Conservation (phyloP, 345 rosid species). For the Eucalyptus paniculata region DNA sequence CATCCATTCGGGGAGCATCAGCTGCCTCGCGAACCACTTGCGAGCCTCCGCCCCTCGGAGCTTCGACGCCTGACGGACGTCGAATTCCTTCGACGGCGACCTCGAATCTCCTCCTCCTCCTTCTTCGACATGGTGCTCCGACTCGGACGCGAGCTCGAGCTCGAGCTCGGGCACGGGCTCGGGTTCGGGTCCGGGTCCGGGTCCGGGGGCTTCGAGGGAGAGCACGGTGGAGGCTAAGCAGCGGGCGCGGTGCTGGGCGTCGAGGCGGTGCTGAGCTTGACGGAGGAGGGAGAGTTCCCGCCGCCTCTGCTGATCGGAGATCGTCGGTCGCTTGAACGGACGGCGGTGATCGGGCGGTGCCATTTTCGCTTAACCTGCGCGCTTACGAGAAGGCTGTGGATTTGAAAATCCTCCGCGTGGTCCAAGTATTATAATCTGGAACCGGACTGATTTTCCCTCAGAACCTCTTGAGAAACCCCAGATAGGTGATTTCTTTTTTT, state of each 20-base stretch:
- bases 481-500: no score
- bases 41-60: slow-evolving; percentile 71
- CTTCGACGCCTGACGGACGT: slow-evolving; percentile 54
- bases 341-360: slow-evolving; percentile 78
- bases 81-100: slow-evolving; percentile 24
- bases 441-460: neutral
- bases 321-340: slow-evolving; percentile 67
- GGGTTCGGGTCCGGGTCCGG: slow-evolving; percentile 10
- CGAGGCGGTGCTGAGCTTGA: slow-evolving; percentile 64
- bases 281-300: slow-evolving; percentile 72
- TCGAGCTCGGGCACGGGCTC: slow-evolving; percentile 4
- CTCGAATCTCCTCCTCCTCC: neutral
- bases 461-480: no score
- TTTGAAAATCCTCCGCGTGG: neutral
- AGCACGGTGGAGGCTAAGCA: slow-evolving; percentile 67
- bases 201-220: slow-evolving; percentile 25
- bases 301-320: slow-evolving; percentile 90
- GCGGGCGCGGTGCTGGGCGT: slow-evolving; percentile 83
- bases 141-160: neutral
- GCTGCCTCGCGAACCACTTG: slow-evolving; percentile 78
- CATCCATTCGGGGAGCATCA: slow-evolving; percentile 97
- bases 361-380: slow-evolving; percentile 8
- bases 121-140: neutral
- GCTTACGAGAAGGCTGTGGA: neutral
- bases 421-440: neutral